Conservation (phyloP, 2,329 filamentous ascomycete species). For the Westerdykella sp. region DNA sequence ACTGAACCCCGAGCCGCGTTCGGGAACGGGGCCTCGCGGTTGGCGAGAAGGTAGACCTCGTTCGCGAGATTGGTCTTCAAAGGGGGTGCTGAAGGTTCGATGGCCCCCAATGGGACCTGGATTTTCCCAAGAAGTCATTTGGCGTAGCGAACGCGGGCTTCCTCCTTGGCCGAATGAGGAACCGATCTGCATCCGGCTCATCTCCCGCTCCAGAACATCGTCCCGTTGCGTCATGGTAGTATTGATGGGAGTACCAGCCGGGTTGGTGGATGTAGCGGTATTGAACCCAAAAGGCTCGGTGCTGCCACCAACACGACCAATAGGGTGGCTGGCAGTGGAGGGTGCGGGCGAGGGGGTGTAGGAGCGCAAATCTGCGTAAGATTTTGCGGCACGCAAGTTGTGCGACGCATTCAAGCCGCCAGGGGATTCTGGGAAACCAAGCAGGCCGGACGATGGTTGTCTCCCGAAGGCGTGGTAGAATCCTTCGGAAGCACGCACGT, state of each 20-base stretch:
- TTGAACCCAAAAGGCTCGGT: slow-evolving; percentile 44
- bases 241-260: slow-evolving; percentile 58
- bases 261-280: slow-evolving; percentile 57
- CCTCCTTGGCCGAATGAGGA: slow-evolving; percentile 43
- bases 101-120: slow-evolving; percentile 60
- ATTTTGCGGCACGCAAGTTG: slow-evolving; percentile 88
- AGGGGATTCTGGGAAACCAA: slow-evolving; percentile 74
- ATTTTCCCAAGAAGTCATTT: slow-evolving; percentile 56
- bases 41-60: slow-evolving; percentile 53
- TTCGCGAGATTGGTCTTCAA: slow-evolving; percentile 51
- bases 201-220: slow-evolving; percentile 58
- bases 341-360: slow-evolving; percentile 91
- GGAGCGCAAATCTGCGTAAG: slow-evolving; percentile 89
- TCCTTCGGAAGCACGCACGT: slow-evolving; percentile 66
- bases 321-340: slow-evolving; percentile 81
- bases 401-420: slow-evolving; percentile 60
- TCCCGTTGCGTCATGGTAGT: slow-evolving; percentile 48
- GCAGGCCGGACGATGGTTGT: slow-evolving; percentile 67
- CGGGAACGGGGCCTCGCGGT: slow-evolving; percentile 55
- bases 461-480: slow-evolving; percentile 73
- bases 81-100: slow-evolving; percentile 54
- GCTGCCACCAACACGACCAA: slow-evolving; percentile 54
- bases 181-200: slow-evolving; percentile 55
- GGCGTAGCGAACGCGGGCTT: slow-evolving; percentile 54
- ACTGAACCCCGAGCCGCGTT: slow-evolving; percentile 54